Conservation (phyloP, 192 early-diverging fungal species). For the Geranomyces michiganensis region DNA sequence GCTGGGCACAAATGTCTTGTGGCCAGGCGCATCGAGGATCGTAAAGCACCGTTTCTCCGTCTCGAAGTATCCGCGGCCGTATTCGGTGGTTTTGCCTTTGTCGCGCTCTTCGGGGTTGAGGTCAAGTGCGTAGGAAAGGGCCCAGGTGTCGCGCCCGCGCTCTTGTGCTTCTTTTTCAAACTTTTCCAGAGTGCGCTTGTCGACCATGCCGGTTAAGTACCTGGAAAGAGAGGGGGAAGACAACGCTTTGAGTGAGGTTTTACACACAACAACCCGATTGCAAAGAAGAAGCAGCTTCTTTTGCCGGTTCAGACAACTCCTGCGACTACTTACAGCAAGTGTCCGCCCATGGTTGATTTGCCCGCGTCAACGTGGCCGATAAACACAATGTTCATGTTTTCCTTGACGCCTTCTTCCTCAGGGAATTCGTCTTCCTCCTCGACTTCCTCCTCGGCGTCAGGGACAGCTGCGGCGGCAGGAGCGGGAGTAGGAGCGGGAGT, state of each 20-base stretch:
- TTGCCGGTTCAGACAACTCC: no score
- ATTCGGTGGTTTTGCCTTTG: constrained; percentile 99
- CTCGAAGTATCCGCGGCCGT: constrained; percentile 97
- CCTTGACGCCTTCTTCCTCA: constrained; percentile 61
- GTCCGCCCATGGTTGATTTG: constrained; percentile 33
- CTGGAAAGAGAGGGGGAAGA: no score
- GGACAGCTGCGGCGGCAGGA: constrained; percentile 16
- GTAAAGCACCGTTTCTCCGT: constrained; percentile 94
- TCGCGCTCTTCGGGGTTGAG: constrained; percentile 94
- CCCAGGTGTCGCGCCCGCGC: constrained; percentile 96
- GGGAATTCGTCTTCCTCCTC: constrained; percentile 23
- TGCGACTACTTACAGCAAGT: no score
- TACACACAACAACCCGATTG: no score
- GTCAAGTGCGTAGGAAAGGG: constrained; percentile 98
- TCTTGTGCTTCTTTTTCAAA: constrained; percentile 99
- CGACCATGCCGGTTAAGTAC: constrained; percentile 96
- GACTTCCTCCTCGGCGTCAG: constrained; percentile 47
- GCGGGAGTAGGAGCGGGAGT: constrained; percentile 32
- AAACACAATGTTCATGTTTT: constrained; percentile 96
- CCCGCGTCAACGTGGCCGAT: constrained; percentile 97
- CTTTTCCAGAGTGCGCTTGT: constrained; percentile 99
- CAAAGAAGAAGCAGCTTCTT: no score
- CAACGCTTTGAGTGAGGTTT: no score
- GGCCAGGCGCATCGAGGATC: constrained; percentile 97
- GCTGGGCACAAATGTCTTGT: constrained; percentile 97